phyloP scores from a whole-genome alignment of 169 alveolate genomes.

The Plasmodium gallinaceum region DNA sequence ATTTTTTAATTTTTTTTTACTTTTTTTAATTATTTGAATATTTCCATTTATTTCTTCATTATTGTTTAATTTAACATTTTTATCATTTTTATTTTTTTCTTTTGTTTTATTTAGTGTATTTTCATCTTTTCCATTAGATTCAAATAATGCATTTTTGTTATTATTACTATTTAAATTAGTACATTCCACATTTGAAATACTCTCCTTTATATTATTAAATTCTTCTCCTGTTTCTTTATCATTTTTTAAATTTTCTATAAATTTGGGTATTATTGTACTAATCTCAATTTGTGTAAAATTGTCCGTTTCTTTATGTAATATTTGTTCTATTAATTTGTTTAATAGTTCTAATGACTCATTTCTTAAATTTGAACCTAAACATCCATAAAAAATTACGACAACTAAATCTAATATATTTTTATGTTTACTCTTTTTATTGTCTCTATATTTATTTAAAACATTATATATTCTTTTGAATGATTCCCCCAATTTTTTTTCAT shows the following conservation, averaged over 20 bases:
- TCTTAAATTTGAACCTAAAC: constrained; percentile 57
- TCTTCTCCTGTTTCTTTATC: constrained; percentile 21
- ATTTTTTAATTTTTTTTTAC: neutral
- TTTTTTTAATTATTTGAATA: constrained; percentile 2
- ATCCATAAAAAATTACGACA: constrained; percentile 70
- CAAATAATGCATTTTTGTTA: neutral
- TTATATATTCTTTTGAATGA: constrained; percentile 60
- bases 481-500: constrained; percentile 48
- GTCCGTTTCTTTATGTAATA: constrained; percentile 57
- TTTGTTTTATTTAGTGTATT: neutral
- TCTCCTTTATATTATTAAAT: neutral
- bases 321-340: constrained; percentile 65
- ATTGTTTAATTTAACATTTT: neutral
- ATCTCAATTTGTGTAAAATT: constrained; percentile 78
- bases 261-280: constrained; percentile 65
- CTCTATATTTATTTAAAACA: constrained; percentile 47
- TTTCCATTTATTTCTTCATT: neutral
- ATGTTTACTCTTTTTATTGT: constrained; percentile 71
- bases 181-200: neutral
- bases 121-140: neutral
- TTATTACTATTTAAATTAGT: neutral
- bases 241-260: constrained; percentile 69
- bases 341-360: constrained; percentile 53
- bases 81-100: constrained; percentile 4
- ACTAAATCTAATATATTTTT: constrained; percentile 48